These are phyloP conservation scores for Fusarium virguliforme DNA, from an alignment of 2,329 filamentous ascomycete genomes.

Conservation along the genomic window DNA sequence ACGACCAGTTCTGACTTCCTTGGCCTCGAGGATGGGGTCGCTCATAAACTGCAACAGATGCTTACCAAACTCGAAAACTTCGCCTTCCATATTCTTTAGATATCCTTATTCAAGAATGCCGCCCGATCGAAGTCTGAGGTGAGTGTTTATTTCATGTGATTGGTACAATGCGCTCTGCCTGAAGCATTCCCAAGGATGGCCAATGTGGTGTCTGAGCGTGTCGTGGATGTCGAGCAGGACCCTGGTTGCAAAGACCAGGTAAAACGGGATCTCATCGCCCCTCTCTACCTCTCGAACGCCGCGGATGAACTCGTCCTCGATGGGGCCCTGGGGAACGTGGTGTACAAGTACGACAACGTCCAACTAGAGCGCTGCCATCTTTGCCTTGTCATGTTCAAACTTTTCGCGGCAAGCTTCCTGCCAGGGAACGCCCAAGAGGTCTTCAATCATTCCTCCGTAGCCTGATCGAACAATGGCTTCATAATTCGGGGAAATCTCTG, in stretches of 20 bases:
- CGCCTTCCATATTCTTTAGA: too few species aligned
- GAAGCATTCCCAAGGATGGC: neutral
- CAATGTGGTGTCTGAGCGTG: neutral
- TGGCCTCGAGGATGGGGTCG: neutral
- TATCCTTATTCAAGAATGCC: too few species aligned
- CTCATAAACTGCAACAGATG: too few species aligned
- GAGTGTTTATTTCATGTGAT: neutral
- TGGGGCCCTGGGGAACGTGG: neutral
- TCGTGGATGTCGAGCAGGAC: neutral
- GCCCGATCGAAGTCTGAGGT: slow-evolving; percentile 20
- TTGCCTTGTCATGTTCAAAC: neutral
- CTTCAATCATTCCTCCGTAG: too few species aligned
- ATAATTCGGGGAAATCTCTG: too few species aligned
- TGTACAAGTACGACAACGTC: neutral
- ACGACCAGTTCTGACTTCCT: neutral
- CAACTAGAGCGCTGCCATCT: neutral
- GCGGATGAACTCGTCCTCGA: neutral
- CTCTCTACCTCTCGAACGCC: neutral
- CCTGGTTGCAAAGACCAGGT: neutral
- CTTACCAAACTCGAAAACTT: too few species aligned
- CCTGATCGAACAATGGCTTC: too few species aligned
- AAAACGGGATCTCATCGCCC: neutral
- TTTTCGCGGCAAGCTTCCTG: neutral
- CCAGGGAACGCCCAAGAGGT: neutral
- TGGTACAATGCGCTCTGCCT: neutral